A percentile compares a stretch with the other conserved stretches of the same genome.
Conservation (phyloP, 164 flowering plant genomes). For the Vitis rupestris region DNA sequence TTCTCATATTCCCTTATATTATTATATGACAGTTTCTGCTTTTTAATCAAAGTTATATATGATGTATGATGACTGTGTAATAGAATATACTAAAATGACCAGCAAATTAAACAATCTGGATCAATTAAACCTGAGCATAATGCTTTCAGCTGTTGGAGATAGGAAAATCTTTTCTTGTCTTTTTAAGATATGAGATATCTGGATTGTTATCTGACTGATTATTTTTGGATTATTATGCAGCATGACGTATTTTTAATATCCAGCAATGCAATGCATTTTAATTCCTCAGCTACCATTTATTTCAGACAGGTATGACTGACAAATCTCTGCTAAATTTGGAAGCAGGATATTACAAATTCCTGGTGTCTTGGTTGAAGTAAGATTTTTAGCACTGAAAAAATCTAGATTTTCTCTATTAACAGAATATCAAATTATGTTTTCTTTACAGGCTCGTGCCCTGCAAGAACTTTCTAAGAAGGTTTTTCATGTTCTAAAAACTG, state of each 20-base stretch:
- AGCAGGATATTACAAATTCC: not conserved
- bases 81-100: too few relatives aligned
- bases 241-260: conserved; percentile 60
- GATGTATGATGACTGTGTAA: too few relatives aligned
- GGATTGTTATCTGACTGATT: conserved; percentile 3
- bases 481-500: conserved; percentile 46
- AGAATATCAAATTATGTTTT: not conserved
- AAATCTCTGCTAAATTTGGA: not conserved
- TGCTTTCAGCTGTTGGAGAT: too few relatives aligned
- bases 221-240: conserved; percentile 37
- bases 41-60: too few relatives aligned
- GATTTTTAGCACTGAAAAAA: not conserved
- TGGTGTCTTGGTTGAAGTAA: not conserved
- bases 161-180: too few relatives aligned
- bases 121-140: too few relatives aligned
- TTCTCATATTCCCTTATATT: not conserved
- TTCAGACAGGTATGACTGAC: conserved; percentile 57
- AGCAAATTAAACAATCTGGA: too few relatives aligned
- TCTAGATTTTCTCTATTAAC: not conserved
- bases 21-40: too few relatives aligned
- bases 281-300: conserved; percentile 47
- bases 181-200: too few relatives aligned
- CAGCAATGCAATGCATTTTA: conserved; percentile 75
- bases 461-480: conserved; percentile 58
- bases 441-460: conserved; percentile 59